Evolutionary conservation across 2,329 filamentous ascomycete species (phyloP), one percentile per base, ranked within the genome.

Genomic region (Drechslera avenae): DNA sequence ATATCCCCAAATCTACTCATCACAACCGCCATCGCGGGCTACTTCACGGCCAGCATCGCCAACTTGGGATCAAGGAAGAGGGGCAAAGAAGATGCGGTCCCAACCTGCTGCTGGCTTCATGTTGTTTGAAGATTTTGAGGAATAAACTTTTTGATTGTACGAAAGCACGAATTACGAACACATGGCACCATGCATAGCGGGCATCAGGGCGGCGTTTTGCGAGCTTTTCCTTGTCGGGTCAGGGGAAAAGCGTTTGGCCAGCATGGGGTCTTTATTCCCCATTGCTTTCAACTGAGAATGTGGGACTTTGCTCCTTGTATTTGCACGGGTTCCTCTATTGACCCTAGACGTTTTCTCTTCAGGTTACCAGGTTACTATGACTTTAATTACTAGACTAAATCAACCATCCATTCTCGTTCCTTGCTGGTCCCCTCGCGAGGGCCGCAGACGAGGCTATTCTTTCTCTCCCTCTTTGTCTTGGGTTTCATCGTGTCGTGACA

Each of bases 31-130:
- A 13, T 69, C 66, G n/a, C 54, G 59, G 12, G 53, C 53, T 30
- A 51, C 57, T 6, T 62, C 59, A 35, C 51, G 66, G 21, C 65
- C 66, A 33, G 64, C 65, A 10, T 69, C 66, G 10, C 66, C 66
- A 16, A 60, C 61, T 2, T 69, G 65, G 65, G 64, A 67, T 9
- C 62, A 68, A 45, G 64, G 63, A 14, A 32, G 56, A 23, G 49
- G 50, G 17, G 56, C 48, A 4, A 66, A 64, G 46, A 66, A 65
- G 48, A 65, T 65, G 55, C 57, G 52, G 19, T 44, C 49, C 14
- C 54, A 52, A 13, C 51, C 52, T 9, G 26, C 26, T 28, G 26
- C 26, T 13, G 50, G 52, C n/a, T 62, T 62, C 54, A 57, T 59
- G 52, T 44, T 62, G 36, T 56, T 51, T 23, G 59, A 62, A 31